Base-by-base conservation (phyloP, 768 basidiomycete species). In the Gymnopilus dilepis region DNA sequence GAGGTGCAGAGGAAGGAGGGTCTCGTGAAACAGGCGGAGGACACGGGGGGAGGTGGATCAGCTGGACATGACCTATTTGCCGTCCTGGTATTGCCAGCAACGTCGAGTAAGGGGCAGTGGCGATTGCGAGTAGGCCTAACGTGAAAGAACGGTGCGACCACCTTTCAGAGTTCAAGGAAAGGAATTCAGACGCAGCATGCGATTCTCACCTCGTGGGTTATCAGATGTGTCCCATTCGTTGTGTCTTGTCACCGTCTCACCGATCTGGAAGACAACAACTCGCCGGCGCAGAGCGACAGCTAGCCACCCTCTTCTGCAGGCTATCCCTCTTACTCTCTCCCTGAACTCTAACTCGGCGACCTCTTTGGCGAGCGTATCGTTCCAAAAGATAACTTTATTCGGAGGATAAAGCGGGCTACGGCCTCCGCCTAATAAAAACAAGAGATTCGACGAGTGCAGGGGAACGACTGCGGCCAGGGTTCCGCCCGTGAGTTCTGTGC, bases 321-420 rank as follows among this genome's bases (percentile, higher is more conserved):
- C 88, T 50, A 95, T 74, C 0, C 92, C 92, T 59, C 91, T 82
- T 1, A 94, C 93, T 60, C 83, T 81, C 75, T 95, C 94, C 68
- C 91, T 82, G 70, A 97, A 96, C 76, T 95, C 94, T 61, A 96
- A 82, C 73, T 95, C 93, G 37, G 91, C 92, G 51, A 94, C 90
- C 71, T 95, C 91, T 62, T 79, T 78, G n/a, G 85, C 86, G 3
- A 84, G 76, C 3, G 82, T 83, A 75, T 94, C 94, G 74, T 96
- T 91, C 93, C 93, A 96, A 56, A 97, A 73, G 65, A 96, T 82
- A 56, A 95, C 91, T 78, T 97, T 96, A 77, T 96, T 96, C 28
- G 90, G 91, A 28, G 95, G 91, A 75, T 95, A 96, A 9, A 90
- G 84, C 30, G 94, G 94, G 72, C 91, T 94, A 57, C 88, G 84